Base-by-base conservation (phyloP, 2,329 filamentous ascomycete genomes). In the Xylaria arbuscula region DNA sequence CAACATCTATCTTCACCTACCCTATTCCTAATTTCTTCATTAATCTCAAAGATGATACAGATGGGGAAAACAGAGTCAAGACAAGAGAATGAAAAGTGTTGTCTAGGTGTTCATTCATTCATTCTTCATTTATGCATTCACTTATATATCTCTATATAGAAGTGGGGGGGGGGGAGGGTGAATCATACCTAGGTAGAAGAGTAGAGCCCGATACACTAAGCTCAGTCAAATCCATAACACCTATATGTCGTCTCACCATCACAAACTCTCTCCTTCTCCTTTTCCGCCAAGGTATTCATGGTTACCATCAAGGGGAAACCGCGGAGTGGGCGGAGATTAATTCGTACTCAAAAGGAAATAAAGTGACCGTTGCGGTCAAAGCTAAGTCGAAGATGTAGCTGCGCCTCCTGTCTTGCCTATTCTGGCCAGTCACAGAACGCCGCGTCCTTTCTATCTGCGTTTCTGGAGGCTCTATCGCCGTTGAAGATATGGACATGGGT, bases 391-490 rank as follows among this genome's bases (percentile, higher is more conserved):
- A 45, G 45, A 59, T 62, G 50, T 58, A 32, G 32, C 64, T 57
- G 55, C 15, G 58, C 48, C 60, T 54, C 51, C 42, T 40, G 56
- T 60, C 32, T 59, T 63, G 42, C 56, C 55, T 47, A 53, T 67
- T 48, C 32, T 50, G 38, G 55, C 59, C 54, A 65, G 19, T 64
- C 54, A 50, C 42, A 45, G 32, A 59, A 64, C 47, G 59, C 59
- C 53, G 60, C 58, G 11, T 66, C 64, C 61, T 56, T 42, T 67
- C 64, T 69, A 68, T 48, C 45, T 61, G 68, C 54, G 61, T 55
- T 59, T 55, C 60, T 40, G 57, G 62, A 53, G 50, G 53, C 51
- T 64, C 70, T 66, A 69, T 60, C 28, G 66, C 28, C 61, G 34
- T 58, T n/a, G 10, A 50, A 13, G 38, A 32, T 32, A 57, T 42